Evolutionary conservation across 1,284 basidiomycete genomes (phyloP), one percentile per base, ranked within the genome.

Genomic region (Malassezia restricta): DNA sequence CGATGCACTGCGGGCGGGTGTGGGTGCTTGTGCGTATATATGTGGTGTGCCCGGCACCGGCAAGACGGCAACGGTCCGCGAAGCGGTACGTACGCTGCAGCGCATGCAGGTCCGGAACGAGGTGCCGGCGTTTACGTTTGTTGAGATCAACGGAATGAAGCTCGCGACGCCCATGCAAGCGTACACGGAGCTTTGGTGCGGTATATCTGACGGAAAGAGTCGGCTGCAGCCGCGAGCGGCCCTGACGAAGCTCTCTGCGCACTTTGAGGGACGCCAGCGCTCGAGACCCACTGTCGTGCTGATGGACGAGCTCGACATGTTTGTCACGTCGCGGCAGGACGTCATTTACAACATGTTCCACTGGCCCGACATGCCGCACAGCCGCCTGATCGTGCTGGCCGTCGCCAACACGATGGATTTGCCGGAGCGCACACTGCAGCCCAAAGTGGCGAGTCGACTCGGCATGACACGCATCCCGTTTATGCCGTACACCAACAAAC

Each of bases 261-360:
- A 69, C 44, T 72, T 69, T 46, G 58, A 51, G 8, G 51, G 56
- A 6, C 56, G 59, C 29, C 56, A 56, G 20, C 20, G 20, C 20
- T 24, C 20, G 20, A 24, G 20, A 24, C 61, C 65, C 12, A 95
- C 89, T 54, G 85, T 98, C 5, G 88, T 98, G 3, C 77, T 98
- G 24, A 95, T 98, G 87, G 92, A 98, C 71, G 92, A 98, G 75
- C 79, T 98, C 2, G 92, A 98, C 75, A 92, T 96, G 73, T 79
- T 98, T 31, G 82, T 98, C 59, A 96, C 92, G 0, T 78, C 84
- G 20, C 92, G 94, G 69, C 92, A 98, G 75, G 91, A 96, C 62
- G 92, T 98, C 2, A 86, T 98, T 38, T 98, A 98, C 76, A 96
- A 96, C 73, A 92, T 98, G 75, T 98, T 98, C 80, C 96, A 96